phyloP scores from a whole-genome alignment of 371 early-diverging fungal genomes.

The Rhizomucor pusillus region DNA sequence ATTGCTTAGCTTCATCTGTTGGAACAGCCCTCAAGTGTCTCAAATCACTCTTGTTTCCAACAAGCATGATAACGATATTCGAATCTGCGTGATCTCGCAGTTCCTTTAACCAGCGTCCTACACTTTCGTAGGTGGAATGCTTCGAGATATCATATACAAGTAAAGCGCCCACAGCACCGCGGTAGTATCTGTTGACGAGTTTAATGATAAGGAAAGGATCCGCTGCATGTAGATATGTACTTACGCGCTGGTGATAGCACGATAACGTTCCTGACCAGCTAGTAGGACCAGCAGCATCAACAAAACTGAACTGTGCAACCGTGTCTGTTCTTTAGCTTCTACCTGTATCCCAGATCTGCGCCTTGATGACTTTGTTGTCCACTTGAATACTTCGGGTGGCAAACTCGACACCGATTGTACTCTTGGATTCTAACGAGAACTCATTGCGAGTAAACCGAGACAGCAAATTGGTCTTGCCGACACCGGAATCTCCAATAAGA shows the following conservation, averaged over 20 bases:
- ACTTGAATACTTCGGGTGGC: conserved; percentile 98
- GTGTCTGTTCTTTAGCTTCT: conserved; percentile 8
- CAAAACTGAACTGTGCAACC: neutral
- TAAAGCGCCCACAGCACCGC: conserved; percentile 99
- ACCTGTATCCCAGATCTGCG: conserved; percentile 98
- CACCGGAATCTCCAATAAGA: conserved; percentile 99
- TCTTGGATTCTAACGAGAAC: conserved; percentile 96
- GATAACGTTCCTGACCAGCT: conserved; percentile 91
- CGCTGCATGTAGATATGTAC: conserved; percentile 21
- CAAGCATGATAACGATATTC: conserved; percentile 98
- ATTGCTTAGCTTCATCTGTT: conserved; percentile 95
- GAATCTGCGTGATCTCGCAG: conserved; percentile 97
- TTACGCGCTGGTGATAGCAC: conserved; percentile 90
- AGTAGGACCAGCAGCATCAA: conserved; percentile 5
- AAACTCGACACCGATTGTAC: conserved; percentile 99
- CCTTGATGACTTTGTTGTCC: conserved; percentile 96
- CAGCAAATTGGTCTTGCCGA: conserved; percentile 99
- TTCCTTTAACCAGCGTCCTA: conserved; percentile 97
- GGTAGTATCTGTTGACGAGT: conserved; percentile 80
- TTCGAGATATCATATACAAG: conserved; percentile 99
- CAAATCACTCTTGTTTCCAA: conserved; percentile 99
- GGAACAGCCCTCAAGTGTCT: conserved; percentile 94
- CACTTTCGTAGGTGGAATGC: conserved; percentile 94
- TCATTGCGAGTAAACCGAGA: conserved; percentile 97
- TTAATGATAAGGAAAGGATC: too few relatives aligned